Evolutionary conservation across 345 rosid genomes (phyloP).

Genomic region (Iberis pinnata): DNA sequence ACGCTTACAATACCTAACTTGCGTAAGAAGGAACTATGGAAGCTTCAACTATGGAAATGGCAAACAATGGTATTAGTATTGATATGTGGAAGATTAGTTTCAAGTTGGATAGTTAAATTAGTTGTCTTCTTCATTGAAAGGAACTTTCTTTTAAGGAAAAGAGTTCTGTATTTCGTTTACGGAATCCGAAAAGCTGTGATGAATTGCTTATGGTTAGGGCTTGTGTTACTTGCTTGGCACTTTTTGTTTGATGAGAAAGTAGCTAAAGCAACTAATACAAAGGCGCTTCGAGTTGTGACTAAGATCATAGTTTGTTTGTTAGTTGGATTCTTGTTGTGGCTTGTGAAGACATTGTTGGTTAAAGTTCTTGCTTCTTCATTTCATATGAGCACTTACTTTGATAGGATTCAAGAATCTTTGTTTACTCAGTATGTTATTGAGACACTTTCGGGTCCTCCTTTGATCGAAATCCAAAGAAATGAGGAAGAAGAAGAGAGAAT

Average conservation of each 20-base stretch:
- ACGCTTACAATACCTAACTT: slow-evolving; percentile 37
- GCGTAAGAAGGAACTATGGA: slow-evolving; percentile 30
- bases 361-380: slow-evolving; percentile 66
- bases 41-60: slow-evolving; percentile 67
- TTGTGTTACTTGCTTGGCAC: slow-evolving; percentile 58
- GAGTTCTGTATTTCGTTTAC: slow-evolving; percentile 65
- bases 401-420: slow-evolving; percentile 63
- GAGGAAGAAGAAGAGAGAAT: slow-evolving; percentile 49
- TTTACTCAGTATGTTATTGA: slow-evolving; percentile 62
- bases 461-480: slow-evolving; percentile 40
- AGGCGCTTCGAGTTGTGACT: slow-evolving; percentile 36
- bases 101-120: slow-evolving; percentile 56
- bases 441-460: slow-evolving; percentile 58
- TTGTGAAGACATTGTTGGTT: slow-evolving; percentile 54
- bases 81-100: slow-evolving; percentile 65
- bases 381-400: slow-evolving; percentile 66
- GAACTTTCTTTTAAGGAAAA: slow-evolving; percentile 54
- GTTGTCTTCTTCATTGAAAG: slow-evolving; percentile 57
- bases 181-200: slow-evolving; percentile 53
- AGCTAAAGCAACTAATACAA: slow-evolving; percentile 27
- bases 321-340: slow-evolving; percentile 51
- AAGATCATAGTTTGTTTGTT: slow-evolving; percentile 49
- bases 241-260: slow-evolving; percentile 51
- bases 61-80: slow-evolving; percentile 48
- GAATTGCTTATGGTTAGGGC: slow-evolving; percentile 66